Conservation (phyloP, 345 rosid genomes). For the Corchorus capsularis region DNA sequence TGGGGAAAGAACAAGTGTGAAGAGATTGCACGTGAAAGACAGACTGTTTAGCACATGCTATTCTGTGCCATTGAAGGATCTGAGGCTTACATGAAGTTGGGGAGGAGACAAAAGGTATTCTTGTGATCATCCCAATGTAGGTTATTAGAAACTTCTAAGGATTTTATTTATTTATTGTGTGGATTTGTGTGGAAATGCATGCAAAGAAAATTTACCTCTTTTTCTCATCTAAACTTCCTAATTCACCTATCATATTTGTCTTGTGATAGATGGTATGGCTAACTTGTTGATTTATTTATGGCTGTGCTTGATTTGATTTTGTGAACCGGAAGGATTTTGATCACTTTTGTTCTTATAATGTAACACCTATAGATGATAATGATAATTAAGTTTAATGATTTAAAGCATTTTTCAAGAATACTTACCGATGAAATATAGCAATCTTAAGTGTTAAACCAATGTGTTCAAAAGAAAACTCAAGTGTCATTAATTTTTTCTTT, state of each 20-base stretch:
- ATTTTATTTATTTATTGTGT: background rate
- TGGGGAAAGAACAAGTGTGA: conserved; percentile 17
- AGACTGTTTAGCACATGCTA: conserved; percentile 28
- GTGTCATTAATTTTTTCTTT: too few species aligned
- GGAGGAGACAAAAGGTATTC: conserved; percentile 36
- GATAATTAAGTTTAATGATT: too few species aligned
- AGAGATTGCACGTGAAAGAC: conserved; percentile 22
- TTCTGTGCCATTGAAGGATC: conserved; percentile 37
- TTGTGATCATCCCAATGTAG: conserved; percentile 29
- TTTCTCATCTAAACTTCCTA: background rate
- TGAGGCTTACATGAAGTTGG: conserved; percentile 21
- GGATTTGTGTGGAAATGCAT: background rate
- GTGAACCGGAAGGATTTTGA: too few species aligned
- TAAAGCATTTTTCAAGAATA: too few species aligned
- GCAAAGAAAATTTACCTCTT: background rate
- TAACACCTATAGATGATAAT: too few species aligned
- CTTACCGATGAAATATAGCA: too few species aligned
- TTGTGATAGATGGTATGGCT: background rate
- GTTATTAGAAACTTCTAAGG: conserved; percentile 24
- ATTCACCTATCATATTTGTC: background rate
- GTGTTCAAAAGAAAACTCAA: too few species aligned
- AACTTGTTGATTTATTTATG: too few species aligned
- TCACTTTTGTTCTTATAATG: too few species aligned
- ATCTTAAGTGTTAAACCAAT: too few species aligned
- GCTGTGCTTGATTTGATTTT: too few species aligned